Evolutionary conservation across 2,329 filamentous ascomycete species (phyloP).

Genomic region (Diaporthe helianthi): DNA sequence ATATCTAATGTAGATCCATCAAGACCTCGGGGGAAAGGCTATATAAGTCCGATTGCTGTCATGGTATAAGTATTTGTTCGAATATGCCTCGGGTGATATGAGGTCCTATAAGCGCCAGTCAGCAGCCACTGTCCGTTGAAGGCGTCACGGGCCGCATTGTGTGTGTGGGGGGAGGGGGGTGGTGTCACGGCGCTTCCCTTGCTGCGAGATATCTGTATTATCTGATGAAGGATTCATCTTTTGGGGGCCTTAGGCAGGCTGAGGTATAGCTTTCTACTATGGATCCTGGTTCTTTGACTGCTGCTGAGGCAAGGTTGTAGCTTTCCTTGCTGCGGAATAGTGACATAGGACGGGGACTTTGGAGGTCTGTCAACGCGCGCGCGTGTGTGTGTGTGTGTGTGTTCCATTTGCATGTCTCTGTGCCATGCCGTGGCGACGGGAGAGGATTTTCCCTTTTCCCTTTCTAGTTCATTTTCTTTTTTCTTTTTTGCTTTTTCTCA

Average conservation of each 20-base stretch:
- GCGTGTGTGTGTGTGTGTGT: neutral
- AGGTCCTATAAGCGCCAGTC: neutral
- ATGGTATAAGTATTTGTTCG: too few relatives aligned
- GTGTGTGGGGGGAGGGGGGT: too few relatives aligned
- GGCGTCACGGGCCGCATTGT: neutral
- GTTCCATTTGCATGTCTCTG: neutral
- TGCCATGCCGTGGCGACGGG: neutral
- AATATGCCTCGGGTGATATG: too few relatives aligned
- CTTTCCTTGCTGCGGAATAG: neutral
- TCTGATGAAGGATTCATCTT: neutral
- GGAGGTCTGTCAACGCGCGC: too few relatives aligned
- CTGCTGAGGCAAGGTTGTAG: constrained; percentile 1
- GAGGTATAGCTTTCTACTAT: too few relatives aligned
- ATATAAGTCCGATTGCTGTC: too few relatives aligned
- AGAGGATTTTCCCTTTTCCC: neutral
- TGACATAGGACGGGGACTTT: too few relatives aligned
- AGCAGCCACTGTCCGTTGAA: neutral
- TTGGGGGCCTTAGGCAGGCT: neutral
- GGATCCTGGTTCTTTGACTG: neutral
- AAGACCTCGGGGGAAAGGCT: too few relatives aligned
- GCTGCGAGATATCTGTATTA: neutral
- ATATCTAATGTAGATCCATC: too few relatives aligned
- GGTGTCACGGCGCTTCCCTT: constrained; percentile 9
- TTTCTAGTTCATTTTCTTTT: neutral
- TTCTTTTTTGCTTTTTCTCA: constrained; percentile 2